Evolutionary conservation across 768 basidiomycete species (phyloP), one percentile per base, ranked within the genome.

Genomic region (Rhodotorula graminis): DNA sequence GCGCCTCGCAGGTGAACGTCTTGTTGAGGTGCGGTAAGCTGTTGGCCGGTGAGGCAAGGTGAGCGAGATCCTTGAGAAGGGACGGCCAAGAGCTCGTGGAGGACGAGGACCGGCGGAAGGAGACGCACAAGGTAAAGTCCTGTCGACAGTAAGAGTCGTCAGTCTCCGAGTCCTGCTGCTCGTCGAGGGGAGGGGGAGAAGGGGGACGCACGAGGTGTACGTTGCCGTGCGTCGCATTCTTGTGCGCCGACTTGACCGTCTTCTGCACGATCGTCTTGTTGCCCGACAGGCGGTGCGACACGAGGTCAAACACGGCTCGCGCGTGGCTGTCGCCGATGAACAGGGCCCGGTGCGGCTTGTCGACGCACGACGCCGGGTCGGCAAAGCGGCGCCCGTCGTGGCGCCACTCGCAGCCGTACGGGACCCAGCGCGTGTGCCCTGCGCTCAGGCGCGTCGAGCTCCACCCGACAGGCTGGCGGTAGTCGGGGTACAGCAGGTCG

Each of bases 321-420:
- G 60, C 55, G 27, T 71, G 70, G 23, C 53, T 57, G 49, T 71
- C 70, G 18, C 70, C 70, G 18, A 71, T 57, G 46, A 71, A 56
- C 31, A 71, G 33, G 19, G 44, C 46, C 3, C 40, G 3, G 15
- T 46, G 42, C 44, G 42, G 31, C 47, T 50, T 49, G 14, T 47
- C 40, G 25, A 55, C 15, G 56, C 70, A 66, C 12, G 21, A 15
- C 21, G 27, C 5, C 44, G 65, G 70, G 47, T 71, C 42, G 12
- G 64, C 14, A 37, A 66, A 66, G 31, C 70, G 40, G 1, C 65
- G 47, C 3, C 70, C 70, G 56, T 71, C 70, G 52, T 66, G 65
- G 18, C 29, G 47, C 31, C n/a, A 58, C 2, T 25, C 11, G 46
- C 70, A 71, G 9, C 16, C 33, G 47, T 42, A 31, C 3, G 70